A percentile compares a stretch with the other conserved stretches of the same genome.
Evolutionary conservation across 176 grass and related monocot genomes (phyloP).

Genomic region (Juncus inflexus): DNA sequence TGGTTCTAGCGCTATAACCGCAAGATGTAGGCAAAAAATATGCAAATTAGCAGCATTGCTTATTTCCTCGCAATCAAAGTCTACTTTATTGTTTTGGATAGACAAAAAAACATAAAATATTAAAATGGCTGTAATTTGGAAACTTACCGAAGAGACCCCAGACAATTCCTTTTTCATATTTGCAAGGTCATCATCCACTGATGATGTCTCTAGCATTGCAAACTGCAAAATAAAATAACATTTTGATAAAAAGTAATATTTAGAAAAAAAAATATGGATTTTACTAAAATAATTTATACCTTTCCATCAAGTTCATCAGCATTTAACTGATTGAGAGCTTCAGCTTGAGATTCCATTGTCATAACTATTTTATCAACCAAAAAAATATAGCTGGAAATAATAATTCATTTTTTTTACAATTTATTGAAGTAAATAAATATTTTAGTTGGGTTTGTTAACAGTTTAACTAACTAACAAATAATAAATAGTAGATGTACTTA

Average conservation of each 20-base stretch:
- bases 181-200: conserved; percentile 79
- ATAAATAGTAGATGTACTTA: no score
- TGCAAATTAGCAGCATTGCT: no score
- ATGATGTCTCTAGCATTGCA: conserved; percentile 77
- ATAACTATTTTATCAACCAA: conserved; percentile 49
- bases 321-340: conserved; percentile 75
- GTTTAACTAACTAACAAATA: no score
- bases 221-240: conserved; percentile 44
- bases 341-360: conserved; percentile 96
- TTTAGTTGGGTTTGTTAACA: no score
- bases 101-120: no score
- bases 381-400: not conserved
- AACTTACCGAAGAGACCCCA: conserved; percentile 55
- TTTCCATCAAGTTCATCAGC: conserved; percentile 96
- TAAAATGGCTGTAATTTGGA: conserved; percentile 17
- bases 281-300: conserved; percentile 39
- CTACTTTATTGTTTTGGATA: no score
- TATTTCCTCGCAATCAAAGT: no score
- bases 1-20: no score
- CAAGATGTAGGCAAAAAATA: no score
- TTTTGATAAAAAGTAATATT: conserved; percentile 6
- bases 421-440: conserved; percentile 46
- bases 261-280: not conserved
- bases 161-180: conserved; percentile 72
- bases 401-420: conserved; percentile 90